Evolutionary conservation across 495 filamentous ascomycete genomes (phyloP).

Genomic region (Bryoglossum gracile): DNA sequence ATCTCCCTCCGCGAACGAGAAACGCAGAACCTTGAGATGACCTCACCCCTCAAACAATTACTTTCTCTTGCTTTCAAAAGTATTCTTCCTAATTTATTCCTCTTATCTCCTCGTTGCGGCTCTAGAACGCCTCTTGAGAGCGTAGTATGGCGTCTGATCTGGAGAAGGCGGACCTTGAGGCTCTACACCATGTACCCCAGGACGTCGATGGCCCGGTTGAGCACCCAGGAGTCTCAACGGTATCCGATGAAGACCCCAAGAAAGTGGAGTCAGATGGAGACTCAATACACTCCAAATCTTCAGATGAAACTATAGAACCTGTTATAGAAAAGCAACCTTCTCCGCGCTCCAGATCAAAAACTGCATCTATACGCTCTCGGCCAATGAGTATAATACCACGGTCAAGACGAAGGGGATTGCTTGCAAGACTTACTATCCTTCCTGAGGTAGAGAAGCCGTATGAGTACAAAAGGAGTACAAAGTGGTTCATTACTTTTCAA

Average conservation of each 20-base stretch:
- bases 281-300: slow-evolving; percentile 17
- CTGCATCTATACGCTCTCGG: slow-evolving; percentile 34
- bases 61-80: too few species aligned
- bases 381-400: slow-evolving; percentile 52
- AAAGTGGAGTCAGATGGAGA: slow-evolving; percentile 2
- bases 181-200: slow-evolving; percentile 10
- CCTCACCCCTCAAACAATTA: too few species aligned
- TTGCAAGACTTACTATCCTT: slow-evolving; percentile 66
- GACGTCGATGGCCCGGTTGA: slow-evolving; percentile 13
- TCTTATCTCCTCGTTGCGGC: background rate
- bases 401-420: slow-evolving; percentile 62
- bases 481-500: slow-evolving; percentile 81
- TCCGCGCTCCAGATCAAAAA: slow-evolving; percentile 23
- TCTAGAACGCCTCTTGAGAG: too few species aligned
- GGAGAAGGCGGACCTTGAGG: slow-evolving; percentile 17
- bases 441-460: slow-evolving; percentile 74
- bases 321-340: background rate
- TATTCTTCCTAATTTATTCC: background rate
- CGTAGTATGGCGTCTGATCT: slow-evolving; percentile 18
- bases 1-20: too few species aligned
- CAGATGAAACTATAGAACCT: slow-evolving; percentile 13
- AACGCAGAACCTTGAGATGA: too few species aligned
- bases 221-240: slow-evolving; percentile 14
- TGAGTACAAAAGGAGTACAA: slow-evolving; percentile 60
- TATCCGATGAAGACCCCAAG: slow-evolving; percentile 1